Conservation (phyloP, 2,329 filamentous ascomycete species). For the Paraconiothyrium sp. region DNA sequence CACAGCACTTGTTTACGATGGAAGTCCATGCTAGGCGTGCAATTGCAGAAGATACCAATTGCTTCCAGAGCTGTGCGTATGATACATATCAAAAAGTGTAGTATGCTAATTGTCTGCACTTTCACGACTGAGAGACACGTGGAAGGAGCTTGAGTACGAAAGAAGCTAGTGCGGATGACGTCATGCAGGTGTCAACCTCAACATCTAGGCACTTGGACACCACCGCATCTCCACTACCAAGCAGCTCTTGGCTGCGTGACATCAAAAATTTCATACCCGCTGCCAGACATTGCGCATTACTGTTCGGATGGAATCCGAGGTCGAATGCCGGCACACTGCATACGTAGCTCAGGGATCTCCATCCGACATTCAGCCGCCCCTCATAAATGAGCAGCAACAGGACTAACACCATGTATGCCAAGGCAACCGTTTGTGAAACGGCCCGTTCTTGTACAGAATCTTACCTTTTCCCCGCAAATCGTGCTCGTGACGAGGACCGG, state of each 20-base stretch:
- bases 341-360: background rate
- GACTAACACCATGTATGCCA: conserved; percentile 12
- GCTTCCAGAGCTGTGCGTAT: too few relatives aligned
- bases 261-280: background rate
- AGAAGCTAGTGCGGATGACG: background rate
- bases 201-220: background rate
- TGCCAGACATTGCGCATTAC: background rate
- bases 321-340: background rate
- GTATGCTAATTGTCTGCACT: background rate
- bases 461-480: background rate
- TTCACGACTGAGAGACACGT: background rate
- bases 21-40: too few relatives aligned
- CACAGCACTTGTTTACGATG: too few relatives aligned
- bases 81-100: too few relatives aligned
- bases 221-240: background rate
- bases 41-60: too few relatives aligned
- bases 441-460: conserved; percentile 2
- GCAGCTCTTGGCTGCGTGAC: background rate
- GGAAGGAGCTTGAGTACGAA: background rate
- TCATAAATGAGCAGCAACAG: conserved; percentile 2
- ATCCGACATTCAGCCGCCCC: conserved; percentile 5
- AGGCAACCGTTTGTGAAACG: background rate
- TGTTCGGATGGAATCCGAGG: background rate
- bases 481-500: conserved; percentile 9
- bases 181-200: background rate